Base-by-base conservation (phyloP, 1,139 yeast genomes). In the Saccharomycopsis phalli region DNA sequence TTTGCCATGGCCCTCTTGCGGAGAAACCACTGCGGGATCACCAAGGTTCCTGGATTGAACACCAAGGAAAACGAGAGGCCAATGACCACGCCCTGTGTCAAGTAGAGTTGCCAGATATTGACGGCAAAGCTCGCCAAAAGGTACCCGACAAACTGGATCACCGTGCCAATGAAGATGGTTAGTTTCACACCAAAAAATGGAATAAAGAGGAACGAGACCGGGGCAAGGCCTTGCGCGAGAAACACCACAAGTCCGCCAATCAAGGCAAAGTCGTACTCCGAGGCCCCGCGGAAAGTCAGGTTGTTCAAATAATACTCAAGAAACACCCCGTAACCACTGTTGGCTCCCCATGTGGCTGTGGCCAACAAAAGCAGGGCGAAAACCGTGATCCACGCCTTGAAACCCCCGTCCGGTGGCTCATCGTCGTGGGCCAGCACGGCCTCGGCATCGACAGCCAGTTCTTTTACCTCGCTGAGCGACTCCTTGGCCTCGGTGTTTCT, bases 341-440 rank as follows among this genome's bases (percentile, higher is more conserved):
- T 76, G 8, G 78, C 64, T 25, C 84, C 84, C 83, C 83, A 77
- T 1, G 87, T 72, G 23, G 74, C 61, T 46, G 75, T 68, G 50
- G 70, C 68, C 36, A 76, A 64, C 22, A 69, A 52, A 55, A 73
- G 63, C 1, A 72, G 72, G 49, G 81, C 71, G 2, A 69, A 41
- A 0, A 78, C 74, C 41, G 77, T 68, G 5, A 77, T 71, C 87
- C 91, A 81, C 1, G 47, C 47, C 22, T 84, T 86, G 48, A 71
- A 71, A 1, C 83, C 83, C 20, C 75, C 74, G 58, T 81, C 91
- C 2, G 80, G 76, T 2, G 79, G 80, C 18, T 11, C 21, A 22
- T 40, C 47, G 3, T 41, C 48, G n/a, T n/a, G 8, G 35, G 40
- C 49, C 6, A n/a, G n/a, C n/a, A n/a, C 18, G 4, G 42, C 42